Evolutionary conservation across 2,329 filamentous ascomycete genomes (phyloP), one percentile per base, ranked within the genome.

Genomic region (Aspergillus versicolor): DNA sequence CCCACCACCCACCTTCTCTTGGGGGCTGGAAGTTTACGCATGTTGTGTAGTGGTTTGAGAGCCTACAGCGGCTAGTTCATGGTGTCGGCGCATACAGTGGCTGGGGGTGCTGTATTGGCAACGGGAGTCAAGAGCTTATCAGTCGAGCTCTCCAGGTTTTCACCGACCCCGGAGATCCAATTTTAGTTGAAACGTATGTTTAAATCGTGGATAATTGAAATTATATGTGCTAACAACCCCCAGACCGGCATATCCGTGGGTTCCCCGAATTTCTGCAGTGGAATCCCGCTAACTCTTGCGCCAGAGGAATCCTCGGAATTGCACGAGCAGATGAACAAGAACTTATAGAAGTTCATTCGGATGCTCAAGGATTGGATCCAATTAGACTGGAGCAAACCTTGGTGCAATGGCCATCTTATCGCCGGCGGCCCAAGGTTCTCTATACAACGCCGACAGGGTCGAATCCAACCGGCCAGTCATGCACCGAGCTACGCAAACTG

Each of bases 91-190:
- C 49, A 5, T 9, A 30, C 30, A 30, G 22, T 11, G 38, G 37
- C 53, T 56, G 53, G 53, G 38, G 37, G 3, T 56, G 53, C 38
- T 56, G 53, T 19, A 56, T 56, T 37, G 53, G 53, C 45, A 56
- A 56, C 13, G 53, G 53, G 19, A 56, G 53, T 41, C 53, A 56
- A 30, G 53, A 56, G 37, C 53, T 56, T 38, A 51, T 56, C 24
- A 45, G 50, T 37, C 46, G 53, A 3, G 53, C 19, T 17, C 30
- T 56, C 4, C 53, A 56, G 46, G 53, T 56, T n/a, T 56, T 56
- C 19, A 51, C 53, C 4, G 53, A 56, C 7, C 46, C 46, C 2
- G 45, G 53, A 13, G 40, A 42, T 19, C 40, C 40, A 2, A 19
- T 42, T 9, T 12, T 42, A 5, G 15, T 42, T 19, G 40, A 42